Percentiles rank a stretch among this genome's conserved stretches.
Evolutionary conservation across 2,329 filamentous ascomycete genomes (phyloP).

Genomic region (Aspergillus hiratsukae): DNA sequence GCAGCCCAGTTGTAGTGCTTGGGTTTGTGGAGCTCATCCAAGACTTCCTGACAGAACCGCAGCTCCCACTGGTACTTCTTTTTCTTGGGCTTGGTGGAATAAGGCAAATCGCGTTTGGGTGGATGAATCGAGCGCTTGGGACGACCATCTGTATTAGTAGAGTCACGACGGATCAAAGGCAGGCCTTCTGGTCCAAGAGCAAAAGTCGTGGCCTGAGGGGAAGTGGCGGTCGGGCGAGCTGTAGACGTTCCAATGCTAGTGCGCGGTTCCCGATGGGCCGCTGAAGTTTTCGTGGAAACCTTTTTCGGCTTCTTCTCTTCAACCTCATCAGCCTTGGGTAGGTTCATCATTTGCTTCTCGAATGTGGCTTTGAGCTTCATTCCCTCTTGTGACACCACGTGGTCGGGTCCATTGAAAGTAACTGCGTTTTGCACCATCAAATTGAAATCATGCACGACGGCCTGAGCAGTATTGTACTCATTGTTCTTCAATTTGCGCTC

Average conservation of each 20-base stretch:
- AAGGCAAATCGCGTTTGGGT: constrained; percentile 89
- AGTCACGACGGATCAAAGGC: constrained; percentile 80
- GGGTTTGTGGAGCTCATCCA: constrained; percentile 70
- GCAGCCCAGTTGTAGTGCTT: constrained; percentile 65
- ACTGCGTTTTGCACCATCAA: constrained; percentile 75
- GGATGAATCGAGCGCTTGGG: constrained; percentile 93
- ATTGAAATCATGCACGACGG: constrained; percentile 69
- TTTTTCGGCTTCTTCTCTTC: constrained; percentile 60
- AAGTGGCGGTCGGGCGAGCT: constrained; percentile 26
- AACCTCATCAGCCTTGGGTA: constrained; percentile 53
- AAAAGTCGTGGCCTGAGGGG: constrained; percentile 55
- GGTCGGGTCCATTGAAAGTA: constrained; percentile 75
- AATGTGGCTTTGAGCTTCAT: constrained; percentile 58
- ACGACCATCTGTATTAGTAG: constrained; percentile 69
- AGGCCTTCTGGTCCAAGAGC: constrained; percentile 73
- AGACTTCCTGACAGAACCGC: constrained; percentile 78
- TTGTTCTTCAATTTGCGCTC: constrained; percentile 72
- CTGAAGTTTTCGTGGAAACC: constrained; percentile 37
- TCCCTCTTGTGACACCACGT: constrained; percentile 67
- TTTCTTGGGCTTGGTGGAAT: constrained; percentile 79
- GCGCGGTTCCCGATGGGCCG: constrained; percentile 47
- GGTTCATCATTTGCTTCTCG: constrained; percentile 55
- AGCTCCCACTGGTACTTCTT: constrained; percentile 87
- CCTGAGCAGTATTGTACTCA: constrained; percentile 65
- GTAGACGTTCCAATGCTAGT: constrained; percentile 40